phyloP scores from a whole-genome alignment of 2,329 filamentous ascomycete species.

The Neoscytalidium dimidiatum region DNA sequence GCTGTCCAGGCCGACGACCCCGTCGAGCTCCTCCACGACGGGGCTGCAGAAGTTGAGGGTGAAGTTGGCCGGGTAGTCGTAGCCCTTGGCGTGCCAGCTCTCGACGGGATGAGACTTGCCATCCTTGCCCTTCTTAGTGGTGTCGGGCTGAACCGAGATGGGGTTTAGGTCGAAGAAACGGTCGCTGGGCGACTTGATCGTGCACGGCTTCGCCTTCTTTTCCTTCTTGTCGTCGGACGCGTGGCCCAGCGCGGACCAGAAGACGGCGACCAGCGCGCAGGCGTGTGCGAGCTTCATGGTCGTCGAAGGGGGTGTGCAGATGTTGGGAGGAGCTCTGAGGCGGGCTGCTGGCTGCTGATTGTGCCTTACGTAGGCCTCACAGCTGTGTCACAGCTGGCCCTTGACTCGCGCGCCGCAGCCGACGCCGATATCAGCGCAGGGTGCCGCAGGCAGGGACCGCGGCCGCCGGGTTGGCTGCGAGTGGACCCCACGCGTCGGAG shows the following conservation, averaged over 20 bases:
- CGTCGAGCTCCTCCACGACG: conserved; percentile 66
- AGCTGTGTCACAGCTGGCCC: not conserved
- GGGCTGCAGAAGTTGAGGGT: conserved; percentile 80
- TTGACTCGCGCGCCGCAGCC: conserved; percentile 8
- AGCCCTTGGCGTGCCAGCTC: conserved; percentile 67
- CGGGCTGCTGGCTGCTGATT: not conserved
- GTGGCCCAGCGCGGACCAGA: conserved; percentile 36
- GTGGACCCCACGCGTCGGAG: not conserved
- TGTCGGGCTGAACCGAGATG: conserved; percentile 53
- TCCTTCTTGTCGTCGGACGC: conserved; percentile 43
- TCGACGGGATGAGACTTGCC: conserved; percentile 58
- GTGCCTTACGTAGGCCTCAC: conserved; percentile 18
- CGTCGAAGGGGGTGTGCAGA: not conserved
- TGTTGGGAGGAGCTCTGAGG: not conserved
- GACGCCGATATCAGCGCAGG: not conserved
- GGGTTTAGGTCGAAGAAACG: conserved; percentile 65
- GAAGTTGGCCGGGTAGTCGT: conserved; percentile 79
- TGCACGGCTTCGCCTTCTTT: conserved; percentile 57
- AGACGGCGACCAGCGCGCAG: conserved; percentile 31
- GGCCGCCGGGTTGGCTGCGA: not conserved
- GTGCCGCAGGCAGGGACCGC: conserved; percentile 9
- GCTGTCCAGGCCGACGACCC: conserved; percentile 66
- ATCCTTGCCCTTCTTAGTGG: conserved; percentile 41
- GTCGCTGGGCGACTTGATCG: conserved; percentile 62
- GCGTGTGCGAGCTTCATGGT: conserved; percentile 31